Evolutionary conservation across 257 asterid genomes (phyloP).

Genomic region (Ballota nigra): DNA sequence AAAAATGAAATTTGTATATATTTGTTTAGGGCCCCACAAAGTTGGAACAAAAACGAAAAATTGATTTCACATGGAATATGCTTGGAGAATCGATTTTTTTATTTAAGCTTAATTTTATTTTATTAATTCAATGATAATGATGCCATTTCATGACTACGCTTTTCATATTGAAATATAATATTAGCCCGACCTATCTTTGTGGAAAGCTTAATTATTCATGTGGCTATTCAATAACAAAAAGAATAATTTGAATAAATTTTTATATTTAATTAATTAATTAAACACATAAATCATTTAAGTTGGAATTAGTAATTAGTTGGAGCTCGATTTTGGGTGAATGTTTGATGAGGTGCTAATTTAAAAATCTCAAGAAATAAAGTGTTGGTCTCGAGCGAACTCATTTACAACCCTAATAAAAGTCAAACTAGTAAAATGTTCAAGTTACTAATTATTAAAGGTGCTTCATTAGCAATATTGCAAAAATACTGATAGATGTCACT

Average conservation of each 20-base stretch:
- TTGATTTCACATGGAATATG: slow-evolving; percentile 29
- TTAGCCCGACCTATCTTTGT: slow-evolving; percentile 1
- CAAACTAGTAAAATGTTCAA: neutral
- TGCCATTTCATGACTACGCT: slow-evolving; percentile 8
- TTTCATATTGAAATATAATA: neutral
- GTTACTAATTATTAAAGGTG: neutral
- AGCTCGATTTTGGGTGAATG: neutral
- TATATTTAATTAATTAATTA: no score
- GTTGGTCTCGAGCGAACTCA: neutral
- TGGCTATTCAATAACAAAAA: neutral
- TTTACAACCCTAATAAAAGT: neutral
- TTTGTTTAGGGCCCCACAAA: slow-evolving; percentile 15
- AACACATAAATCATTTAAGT: neutral
- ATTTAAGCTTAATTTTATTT: slow-evolving; percentile 6
- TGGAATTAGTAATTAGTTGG: neutral
- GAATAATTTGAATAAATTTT: no score
- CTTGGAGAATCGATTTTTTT: slow-evolving; percentile 21
- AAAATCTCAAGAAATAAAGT: neutral
- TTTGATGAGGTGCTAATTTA: neutral
- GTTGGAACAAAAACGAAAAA: slow-evolving; percentile 2
- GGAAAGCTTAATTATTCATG: neutral
- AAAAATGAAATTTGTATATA: neutral
- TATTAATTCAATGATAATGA: slow-evolving; percentile 1
- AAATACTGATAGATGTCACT: neutral
- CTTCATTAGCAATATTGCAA: neutral